Evolutionary conservation across 345 rosid species (phyloP), one percentile per base, ranked within the genome.

Genomic region (Lepidium didymum): DNA sequence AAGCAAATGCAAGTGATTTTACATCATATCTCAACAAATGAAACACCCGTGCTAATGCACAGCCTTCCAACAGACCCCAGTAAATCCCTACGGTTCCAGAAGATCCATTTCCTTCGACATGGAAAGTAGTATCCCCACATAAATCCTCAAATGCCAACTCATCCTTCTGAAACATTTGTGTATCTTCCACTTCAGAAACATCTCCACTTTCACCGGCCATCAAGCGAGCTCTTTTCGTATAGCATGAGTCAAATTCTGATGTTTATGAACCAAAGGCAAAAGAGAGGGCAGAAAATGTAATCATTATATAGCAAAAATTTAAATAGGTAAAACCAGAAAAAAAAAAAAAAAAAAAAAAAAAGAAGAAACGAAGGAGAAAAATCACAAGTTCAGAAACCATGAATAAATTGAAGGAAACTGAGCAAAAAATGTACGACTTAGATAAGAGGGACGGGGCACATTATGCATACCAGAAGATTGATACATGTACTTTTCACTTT

Each of bases 1-100:
- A 89, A 59, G 96, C 91, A 77, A 83, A 36, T 34, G 84, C 78
- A 58, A 91, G 92, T 64, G 99, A 82, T 69, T 78, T 84, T 74
- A 85, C 55, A 80, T 95, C 97, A 56, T 83, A 78, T 79, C 89
- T 86, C 83, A 95, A 73, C 72, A 83, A 83, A 84, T 95, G 96
- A 73, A 86, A 95, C 62, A 91, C 82, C 49, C 92, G 83, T 73
- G 96, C 90, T 75, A 95, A 75, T 42, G 81, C 67, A 72, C 69
- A 81, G 61, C 97, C 89, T 68, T 91, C 89, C 81, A 95, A 74
- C 69, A 89, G 81, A 72, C 84, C 97, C 96, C 96, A 95, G 75
- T 72, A 80, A 19, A 84, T 83, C 68, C 64, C 69, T 62, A 73
- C 70, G 9, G 73, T 59, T 64, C 75, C 79, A 23, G 73, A 54